Base-by-base conservation (phyloP, 352 stramenopile species). In the Phytopythium montanum region DNA sequence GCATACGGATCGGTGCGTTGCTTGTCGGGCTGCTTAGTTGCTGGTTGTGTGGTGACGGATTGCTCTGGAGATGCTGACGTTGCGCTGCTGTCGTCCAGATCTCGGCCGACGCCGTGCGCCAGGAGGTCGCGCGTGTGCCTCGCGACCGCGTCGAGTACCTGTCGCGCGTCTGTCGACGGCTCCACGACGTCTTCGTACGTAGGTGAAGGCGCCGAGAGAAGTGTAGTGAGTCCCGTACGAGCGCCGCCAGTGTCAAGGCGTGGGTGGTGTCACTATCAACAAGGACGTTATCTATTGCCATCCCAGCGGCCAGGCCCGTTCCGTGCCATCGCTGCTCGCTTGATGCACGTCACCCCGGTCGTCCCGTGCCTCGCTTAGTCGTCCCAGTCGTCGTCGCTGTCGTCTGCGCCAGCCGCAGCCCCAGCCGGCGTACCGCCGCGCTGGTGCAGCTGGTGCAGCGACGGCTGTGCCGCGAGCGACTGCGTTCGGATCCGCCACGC, bases 361-460 rank as follows among this genome's bases (percentile, higher is more conserved):
- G 14, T 31, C 8, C 16, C 41, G 18, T 18, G 13, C 26, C 29
- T 60, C n/a, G 36, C 12, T 85, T 62, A 94, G 60, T 94, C 82
- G 56, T 94, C 85, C 85, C 85, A 94, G 54, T 92, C 85, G 36
- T 92, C 81, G 46, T 92, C 85, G 55, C 81, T 90, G 53, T 92
- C 75, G n/a, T 70, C 69, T 14, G 76, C 60, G 19, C 38, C 42
- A 29, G 42, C 41, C 53, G 67, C 55, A 55, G 59, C 29, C 14
- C 53, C 53, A 12, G 44, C 33, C 41, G 25, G 57, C 29, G 63
- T 62, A 33, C 45, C 55, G 39, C 60, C 60, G 33, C 53, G 66
- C 23, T 76, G 73, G 16, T 76, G 72, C n/a, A 67, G 66, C 14
- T 73, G 68, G 61, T 94, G 82, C 38, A 94, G 67, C 26, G 85